A percentile compares a stretch with the other conserved stretches of the same genome.
Evolutionary conservation across 2,329 filamentous ascomycete species (phyloP).

Genomic region (Thelonectria discophora): DNA sequence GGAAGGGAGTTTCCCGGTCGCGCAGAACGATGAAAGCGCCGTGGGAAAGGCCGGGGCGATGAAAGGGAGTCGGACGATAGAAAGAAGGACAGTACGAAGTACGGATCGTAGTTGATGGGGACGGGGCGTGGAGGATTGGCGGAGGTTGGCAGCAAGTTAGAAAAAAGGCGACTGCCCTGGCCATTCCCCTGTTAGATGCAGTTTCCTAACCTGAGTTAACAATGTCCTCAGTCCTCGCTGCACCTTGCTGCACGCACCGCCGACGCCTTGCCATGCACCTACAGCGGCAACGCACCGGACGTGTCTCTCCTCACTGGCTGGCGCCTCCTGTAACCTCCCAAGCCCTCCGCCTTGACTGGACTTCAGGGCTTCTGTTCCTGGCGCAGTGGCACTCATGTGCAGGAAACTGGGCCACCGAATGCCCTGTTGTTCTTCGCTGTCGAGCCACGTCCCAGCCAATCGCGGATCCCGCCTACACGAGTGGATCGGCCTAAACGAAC

Average conservation of each 20-base stretch:
- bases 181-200: constrained; percentile 16
- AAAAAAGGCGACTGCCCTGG: constrained; percentile 12
- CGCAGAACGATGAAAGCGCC: constrained; percentile 19
- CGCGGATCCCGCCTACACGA: constrained; percentile 11
- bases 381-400: constrained; percentile 20
- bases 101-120: constrained; percentile 16
- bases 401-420: constrained; percentile 15
- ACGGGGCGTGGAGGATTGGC: no score
- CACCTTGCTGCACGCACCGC: neutral
- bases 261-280: no score
- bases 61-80: constrained; percentile 7
- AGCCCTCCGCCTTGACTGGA: constrained; percentile 21
- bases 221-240: neutral
- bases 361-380: constrained; percentile 27
- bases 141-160: constrained; percentile 11
- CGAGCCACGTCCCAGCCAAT: constrained; percentile 33
- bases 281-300: neutral
- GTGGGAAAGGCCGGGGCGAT: neutral
- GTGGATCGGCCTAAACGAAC: constrained; percentile 27
- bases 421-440: constrained; percentile 17
- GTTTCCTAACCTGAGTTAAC: neutral
- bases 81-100: constrained; percentile 11
- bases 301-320: constrained; percentile 18
- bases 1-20: constrained; percentile 22
- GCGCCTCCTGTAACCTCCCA: constrained; percentile 26